Percentiles rank a stretch among this genome's conserved stretches.
Conservation (phyloP, 2,329 filamentous ascomycete genomes). For the Aspergillus pseudotamarii region DNA sequence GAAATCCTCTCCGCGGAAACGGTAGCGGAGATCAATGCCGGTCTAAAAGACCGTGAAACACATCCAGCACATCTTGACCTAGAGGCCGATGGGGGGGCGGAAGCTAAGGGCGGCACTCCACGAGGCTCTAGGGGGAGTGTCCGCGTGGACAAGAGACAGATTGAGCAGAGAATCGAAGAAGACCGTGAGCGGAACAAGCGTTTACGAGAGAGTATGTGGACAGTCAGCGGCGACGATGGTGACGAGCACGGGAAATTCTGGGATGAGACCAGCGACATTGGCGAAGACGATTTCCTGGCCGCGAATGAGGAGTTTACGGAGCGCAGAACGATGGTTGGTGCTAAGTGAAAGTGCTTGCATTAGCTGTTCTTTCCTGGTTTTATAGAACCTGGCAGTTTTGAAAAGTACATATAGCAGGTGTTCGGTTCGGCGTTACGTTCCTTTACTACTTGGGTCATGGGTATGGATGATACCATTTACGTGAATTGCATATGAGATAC, state of each 20-base stretch:
- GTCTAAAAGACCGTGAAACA: conserved; percentile 76
- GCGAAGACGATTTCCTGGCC: conserved; percentile 80
- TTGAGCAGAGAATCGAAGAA: conserved; percentile 96
- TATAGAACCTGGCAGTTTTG: conserved; percentile 3
- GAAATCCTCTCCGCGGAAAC: conserved; percentile 73
- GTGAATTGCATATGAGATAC: conserved; percentile 7
- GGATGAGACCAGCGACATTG: conserved; percentile 84
- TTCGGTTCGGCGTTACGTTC: conserved; percentile 5
- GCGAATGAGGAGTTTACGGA: conserved; percentile 73
- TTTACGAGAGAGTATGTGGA: conserved; percentile 90
- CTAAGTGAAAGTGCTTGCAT: conserved; percentile 8
- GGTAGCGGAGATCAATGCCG: conserved; percentile 78
- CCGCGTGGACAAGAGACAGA: conserved; percentile 78
- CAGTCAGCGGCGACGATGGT: conserved; percentile 66
- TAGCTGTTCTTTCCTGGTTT: neutral
- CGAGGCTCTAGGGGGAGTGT: conserved; percentile 39
- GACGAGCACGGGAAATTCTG: conserved; percentile 80
- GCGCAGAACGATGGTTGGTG: conserved; percentile 49
- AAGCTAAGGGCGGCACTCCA: conserved; percentile 33
- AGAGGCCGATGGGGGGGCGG: conserved; percentile 36
- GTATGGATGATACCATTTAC: conserved; percentile 4
- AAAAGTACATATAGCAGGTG: conserved; percentile 3
- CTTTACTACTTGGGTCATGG: neutral
- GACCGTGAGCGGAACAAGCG: conserved; percentile 94
- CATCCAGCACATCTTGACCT: conserved; percentile 60